Percentiles rank a stretch among this genome's conserved stretches.
Conservation (phyloP, 1,139 yeast genomes). For the Meyerozyma carpophila region DNA sequence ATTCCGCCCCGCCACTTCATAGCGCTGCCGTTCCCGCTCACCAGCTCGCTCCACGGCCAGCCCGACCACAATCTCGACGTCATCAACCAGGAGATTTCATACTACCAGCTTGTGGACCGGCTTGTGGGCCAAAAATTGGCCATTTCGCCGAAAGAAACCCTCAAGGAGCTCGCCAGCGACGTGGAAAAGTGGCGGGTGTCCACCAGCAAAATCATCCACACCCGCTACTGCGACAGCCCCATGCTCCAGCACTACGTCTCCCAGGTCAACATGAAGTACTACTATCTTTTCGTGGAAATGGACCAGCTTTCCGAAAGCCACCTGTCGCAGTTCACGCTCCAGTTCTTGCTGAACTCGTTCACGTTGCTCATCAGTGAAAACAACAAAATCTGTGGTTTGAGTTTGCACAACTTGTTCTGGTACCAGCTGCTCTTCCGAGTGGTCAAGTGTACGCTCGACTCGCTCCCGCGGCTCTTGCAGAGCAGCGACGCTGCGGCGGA, state of each 20-base stretch:
- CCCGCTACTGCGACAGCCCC: constrained; percentile 18
- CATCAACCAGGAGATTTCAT: constrained; percentile 17
- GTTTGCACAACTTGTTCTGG: constrained; percentile 9
- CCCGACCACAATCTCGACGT: constrained; percentile 9
- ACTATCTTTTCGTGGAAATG: constrained; percentile 34
- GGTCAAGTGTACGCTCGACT: constrained; percentile 10
- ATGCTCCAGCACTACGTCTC: constrained; percentile 29
- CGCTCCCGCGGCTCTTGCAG: background rate
- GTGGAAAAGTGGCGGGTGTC: constrained; percentile 35
- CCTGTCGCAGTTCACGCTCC: constrained; percentile 37
- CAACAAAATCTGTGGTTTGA: constrained; percentile 1
- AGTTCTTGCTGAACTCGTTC: constrained; percentile 37
- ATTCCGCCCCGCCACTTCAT: constrained; percentile 22
- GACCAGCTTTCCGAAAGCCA: constrained; percentile 37
- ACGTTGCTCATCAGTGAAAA: constrained; percentile 26
- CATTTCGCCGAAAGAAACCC: constrained; percentile 5
- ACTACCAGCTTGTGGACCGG: constrained; percentile 16
- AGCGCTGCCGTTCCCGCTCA: constrained; percentile 9
- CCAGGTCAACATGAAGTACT: constrained; percentile 32
- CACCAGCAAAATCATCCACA: constrained; percentile 24
- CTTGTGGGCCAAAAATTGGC: constrained; percentile 15
- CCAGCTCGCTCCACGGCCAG: constrained; percentile 12
- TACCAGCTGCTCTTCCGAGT: constrained; percentile 4
- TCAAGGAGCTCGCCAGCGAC: constrained; percentile 18
- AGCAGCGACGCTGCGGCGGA: constrained; percentile 4